Base-by-base conservation (phyloP, 176 grass and related monocot species). In the Eremochloa ophiuroides region DNA sequence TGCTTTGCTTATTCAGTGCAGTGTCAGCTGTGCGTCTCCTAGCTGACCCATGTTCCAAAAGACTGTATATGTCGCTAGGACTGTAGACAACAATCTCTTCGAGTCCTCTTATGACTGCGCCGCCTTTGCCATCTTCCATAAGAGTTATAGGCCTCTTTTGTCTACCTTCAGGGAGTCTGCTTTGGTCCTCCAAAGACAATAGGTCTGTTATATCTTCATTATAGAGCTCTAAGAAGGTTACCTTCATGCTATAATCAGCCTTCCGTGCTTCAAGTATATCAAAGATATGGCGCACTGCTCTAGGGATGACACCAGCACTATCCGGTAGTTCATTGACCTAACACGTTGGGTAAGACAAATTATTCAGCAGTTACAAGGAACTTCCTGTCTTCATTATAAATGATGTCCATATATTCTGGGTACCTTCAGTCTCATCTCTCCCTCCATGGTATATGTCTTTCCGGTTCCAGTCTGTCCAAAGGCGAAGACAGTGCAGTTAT, bases 401-500 rank as follows among this genome's bases (percentile, higher is more conserved):
- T 20, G 5, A 65, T 25, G 16, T 72, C 47, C 56, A 87, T 26
- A 30, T 78, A 48, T 78, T 20, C 18, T 15, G 4, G 7, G 35
- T 86, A 97, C 94, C 94, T 94, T 88, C n/a, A 75, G 89, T 71
- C 66, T 86, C 85, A 88, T 88, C 65, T 88, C 89, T 77, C 94
- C 94, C 73, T 97, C 91, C 94, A 97, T 97, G 2, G 91, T 97
- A 60, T 92, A 97, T 29, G 94, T 97, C 78, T 97, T 94, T 47
- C 94, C 94, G 7, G 94, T 92, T 42, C 94, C 94, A 74, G 94
- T 97, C 81, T 94, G 94, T 18, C 94, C 94, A 86, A 94, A 92
- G 61, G 91, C 94, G 37, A 97, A 97, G 44, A 97, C 89, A 44
- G 94, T 97, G 77, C 91, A 97, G 65, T 92, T 97, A 83, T 91